phyloP scores from a whole-genome alignment of 495 filamentous ascomycete species.

The Talaromyces borbonicus region DNA sequence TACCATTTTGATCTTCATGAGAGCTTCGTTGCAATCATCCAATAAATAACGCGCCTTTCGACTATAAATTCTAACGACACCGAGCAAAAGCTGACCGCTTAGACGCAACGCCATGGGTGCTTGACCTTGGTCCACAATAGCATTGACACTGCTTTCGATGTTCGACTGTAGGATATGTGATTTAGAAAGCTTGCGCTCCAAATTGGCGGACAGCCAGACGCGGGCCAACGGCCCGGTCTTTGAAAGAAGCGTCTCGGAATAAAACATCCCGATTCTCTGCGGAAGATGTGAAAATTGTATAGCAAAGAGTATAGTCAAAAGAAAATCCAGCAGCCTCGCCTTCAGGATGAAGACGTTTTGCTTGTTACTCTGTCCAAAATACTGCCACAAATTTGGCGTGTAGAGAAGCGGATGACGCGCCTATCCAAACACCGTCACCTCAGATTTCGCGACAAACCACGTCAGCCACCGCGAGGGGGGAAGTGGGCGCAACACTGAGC shows the following conservation, averaged over 20 bases:
- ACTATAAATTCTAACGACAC: constrained; percentile 95
- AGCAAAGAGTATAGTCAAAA: neutral
- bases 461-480: neutral
- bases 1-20: constrained; percentile 98
- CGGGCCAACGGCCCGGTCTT: constrained; percentile 95
- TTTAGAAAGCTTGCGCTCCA: constrained; percentile 96
- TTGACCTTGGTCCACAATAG: constrained; percentile 87
- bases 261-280: constrained; percentile 94
- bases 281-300: too few species aligned
- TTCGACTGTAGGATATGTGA: constrained; percentile 87
- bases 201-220: constrained; percentile 95
- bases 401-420: constrained; percentile 4
- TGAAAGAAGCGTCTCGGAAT: constrained; percentile 89
- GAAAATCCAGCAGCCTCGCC: neutral
- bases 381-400: neutral
- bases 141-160: constrained; percentile 83
- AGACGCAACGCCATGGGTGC: constrained; percentile 91
- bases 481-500: too few species aligned
- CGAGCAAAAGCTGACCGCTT: constrained; percentile 86
- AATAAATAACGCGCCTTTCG: constrained; percentile 91
- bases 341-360: neutral
- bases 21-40: constrained; percentile 93
- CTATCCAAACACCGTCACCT: constrained; percentile 6
- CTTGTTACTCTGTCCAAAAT: neutral
- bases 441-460: constrained; percentile 3